Evolutionary conservation across 306 rosid species (phyloP), one percentile per base, ranked within the genome.

Genomic region (Herpetospermum pedunculosum): DNA sequence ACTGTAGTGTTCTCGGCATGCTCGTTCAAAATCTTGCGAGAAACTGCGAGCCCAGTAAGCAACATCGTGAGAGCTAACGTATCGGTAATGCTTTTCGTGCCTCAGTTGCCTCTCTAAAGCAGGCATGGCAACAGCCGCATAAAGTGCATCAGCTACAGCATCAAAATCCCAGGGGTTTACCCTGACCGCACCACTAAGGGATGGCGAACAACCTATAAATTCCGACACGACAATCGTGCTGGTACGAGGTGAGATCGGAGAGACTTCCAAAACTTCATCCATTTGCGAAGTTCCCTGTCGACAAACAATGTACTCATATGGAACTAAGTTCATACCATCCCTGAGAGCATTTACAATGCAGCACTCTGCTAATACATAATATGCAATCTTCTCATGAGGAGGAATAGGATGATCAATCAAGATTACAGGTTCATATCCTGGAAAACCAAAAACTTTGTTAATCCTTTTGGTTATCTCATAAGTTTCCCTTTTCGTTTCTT

Each of bases 161-260:
- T 81, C 85, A 44, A 86, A 76, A 75, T 90, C 87, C 97, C 98
- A 90, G 1, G 97, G 96, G 40, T 90, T 88, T 60, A 85, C 93
- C 88, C 93, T 92, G 75, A 92, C 83, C 46, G 97, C 98, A 53
- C 98, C 98, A 76, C 98, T 88, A 62, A 92, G 84, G 72, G 96
- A 92, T 29, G 98, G 96, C 0, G 97, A 87, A 79, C 98, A 92
- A 46, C 98, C 97, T 16, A 90, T 84, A 77, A 92, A 88, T 86
- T 92, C 98, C 1, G 97, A 92, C 72, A 92, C 83, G 63, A 92
- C 93, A 76, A 90, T 86, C 6, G 88, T 80, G 70, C 98, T 90
- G 32, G 85, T 82, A 44, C 76, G 93, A 53, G 86, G 82, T 15
- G 82, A 77, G 14, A 65, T 76, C 2, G 77, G 40, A 44, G 80